Base-by-base conservation (phyloP, 2,329 filamentous ascomycete species). In the Colletotrichum camelliae region DNA sequence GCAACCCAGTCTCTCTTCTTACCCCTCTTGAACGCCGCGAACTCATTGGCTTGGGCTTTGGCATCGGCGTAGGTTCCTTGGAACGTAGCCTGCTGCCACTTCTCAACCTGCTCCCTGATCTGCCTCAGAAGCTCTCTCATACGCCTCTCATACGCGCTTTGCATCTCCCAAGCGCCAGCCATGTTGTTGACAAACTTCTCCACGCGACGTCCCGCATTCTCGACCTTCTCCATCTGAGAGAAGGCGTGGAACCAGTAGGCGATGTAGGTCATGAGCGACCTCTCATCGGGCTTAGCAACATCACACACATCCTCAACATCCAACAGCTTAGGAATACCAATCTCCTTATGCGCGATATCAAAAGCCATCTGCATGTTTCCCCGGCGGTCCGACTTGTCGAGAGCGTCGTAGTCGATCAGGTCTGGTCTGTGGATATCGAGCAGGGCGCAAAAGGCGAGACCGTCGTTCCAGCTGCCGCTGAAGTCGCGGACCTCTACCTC, bases 241-340 rank as follows among this genome's bases (percentile, higher is more conserved):
- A 99, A 99, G 80, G 97, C 97, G 83, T 99, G 97, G 90, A 99
- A 99, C 97, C 97, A 99, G 88, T 99, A 99, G 78, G 97, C 97
- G 81, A 99, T 99, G 85, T 99, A 99, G 1, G 97, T 99, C 97
- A 99, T 99, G 83, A 99, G 90, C 84, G 95, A 97, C 80, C 95
- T 93, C 86, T 99, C 97, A 83, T 99, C 97, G 29, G 97, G 97
- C 86, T 97, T 97, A 29, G 96, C 91, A 33, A 99, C 96, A 83
- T 99, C 97, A 84, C 95, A 98, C 24, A 99, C 97, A 87, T 99
- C 97, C 85, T 99, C 97, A 16, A 98, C 97, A 84, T 99, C 97
- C 75, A 99, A 91, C 83, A 99, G 89, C 81, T 96, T 95, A 18
- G 97, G 97, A 75, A 99, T 99, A 66, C 97, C 97, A 81, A 99